A percentile compares a stretch with the other conserved stretches of the same genome.
Conservation (phyloP, 2,329 filamentous ascomycete genomes). For the Talaromyces verruculosus region DNA sequence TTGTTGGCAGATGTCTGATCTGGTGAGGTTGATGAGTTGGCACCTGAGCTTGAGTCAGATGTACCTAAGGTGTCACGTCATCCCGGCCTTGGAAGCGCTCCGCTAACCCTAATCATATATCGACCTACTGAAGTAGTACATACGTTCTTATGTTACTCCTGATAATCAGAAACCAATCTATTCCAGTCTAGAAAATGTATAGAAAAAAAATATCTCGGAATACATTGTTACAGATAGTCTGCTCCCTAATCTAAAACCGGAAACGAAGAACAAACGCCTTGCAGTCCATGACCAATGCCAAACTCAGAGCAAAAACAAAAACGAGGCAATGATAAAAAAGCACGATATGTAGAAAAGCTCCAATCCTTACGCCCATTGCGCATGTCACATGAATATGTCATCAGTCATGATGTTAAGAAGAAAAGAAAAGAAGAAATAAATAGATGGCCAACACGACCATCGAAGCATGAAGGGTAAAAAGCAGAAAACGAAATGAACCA, state of each 20-base stretch:
- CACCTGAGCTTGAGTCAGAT: constrained; percentile 1
- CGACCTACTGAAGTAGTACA: no score
- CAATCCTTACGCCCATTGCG: constrained; percentile 11
- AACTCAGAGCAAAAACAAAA: constrained; percentile 1
- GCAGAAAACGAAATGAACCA: constrained; percentile 6
- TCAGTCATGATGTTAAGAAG: constrained; percentile 17
- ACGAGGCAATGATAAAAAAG: neutral
- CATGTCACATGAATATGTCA: constrained; percentile 20
- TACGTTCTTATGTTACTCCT: neutral
- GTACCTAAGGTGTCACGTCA: neutral
- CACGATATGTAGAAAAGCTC: constrained; percentile 12
- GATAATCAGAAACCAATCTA: neutral
- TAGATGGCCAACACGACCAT: neutral
- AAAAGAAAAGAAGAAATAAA: neutral
- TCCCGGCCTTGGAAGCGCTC: neutral
- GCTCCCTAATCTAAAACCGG: neutral
- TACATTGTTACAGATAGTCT: constrained; percentile 5
- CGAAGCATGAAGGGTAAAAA: neutral
- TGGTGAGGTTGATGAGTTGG: constrained; percentile 11
- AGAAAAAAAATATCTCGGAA: neutral
- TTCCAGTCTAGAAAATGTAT: neutral
- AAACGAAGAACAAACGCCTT: constrained; percentile 14
- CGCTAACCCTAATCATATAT: neutral
- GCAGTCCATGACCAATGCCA: constrained; percentile 16
- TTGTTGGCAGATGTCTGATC: neutral